Conservation (phyloP, 2,329 filamentous ascomycete genomes). For the Allantophomopsis cytisporea region DNA sequence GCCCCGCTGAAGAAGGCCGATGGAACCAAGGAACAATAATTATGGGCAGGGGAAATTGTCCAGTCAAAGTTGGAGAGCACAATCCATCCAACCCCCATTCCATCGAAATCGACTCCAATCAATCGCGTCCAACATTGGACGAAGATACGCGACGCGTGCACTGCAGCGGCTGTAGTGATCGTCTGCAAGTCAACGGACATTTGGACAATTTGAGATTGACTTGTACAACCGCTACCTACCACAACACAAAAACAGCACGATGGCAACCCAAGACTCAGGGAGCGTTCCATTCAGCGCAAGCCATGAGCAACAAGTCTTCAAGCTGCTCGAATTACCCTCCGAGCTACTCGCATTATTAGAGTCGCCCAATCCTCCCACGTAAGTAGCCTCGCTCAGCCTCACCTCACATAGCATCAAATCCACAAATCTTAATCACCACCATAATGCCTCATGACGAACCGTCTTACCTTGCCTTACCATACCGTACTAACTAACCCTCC, state of each 20-base stretch:
- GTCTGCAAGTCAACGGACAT: too few relatives aligned
- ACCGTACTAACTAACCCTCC: not conserved
- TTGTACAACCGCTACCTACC: too few relatives aligned
- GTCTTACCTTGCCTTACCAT: not conserved
- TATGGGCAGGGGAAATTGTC: too few relatives aligned
- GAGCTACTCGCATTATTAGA: constrained; percentile 43
- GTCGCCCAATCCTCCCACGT: constrained; percentile 37
- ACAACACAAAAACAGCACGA: constrained; percentile 1
- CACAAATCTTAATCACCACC: not conserved
- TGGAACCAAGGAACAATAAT: too few relatives aligned
- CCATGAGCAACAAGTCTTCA: constrained; percentile 36
- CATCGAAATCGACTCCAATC: too few relatives aligned
- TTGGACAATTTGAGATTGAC: too few relatives aligned
- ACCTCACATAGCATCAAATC: not conserved
- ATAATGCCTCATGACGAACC: not conserved
- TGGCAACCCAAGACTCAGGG: constrained; percentile 17
- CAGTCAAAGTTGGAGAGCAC: too few relatives aligned
- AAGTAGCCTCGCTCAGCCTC: constrained; percentile 13
- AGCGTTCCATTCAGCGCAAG: constrained; percentile 36
- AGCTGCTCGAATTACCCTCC: constrained; percentile 46
- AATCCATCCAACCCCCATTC: too few relatives aligned
- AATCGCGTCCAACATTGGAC: too few relatives aligned
- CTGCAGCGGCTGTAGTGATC: too few relatives aligned
- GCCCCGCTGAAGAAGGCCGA: too few relatives aligned
- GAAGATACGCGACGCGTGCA: too few relatives aligned